phyloP scores from a whole-genome alignment of 108 stramenopile genomes.

The Bacterosira constricta region DNA sequence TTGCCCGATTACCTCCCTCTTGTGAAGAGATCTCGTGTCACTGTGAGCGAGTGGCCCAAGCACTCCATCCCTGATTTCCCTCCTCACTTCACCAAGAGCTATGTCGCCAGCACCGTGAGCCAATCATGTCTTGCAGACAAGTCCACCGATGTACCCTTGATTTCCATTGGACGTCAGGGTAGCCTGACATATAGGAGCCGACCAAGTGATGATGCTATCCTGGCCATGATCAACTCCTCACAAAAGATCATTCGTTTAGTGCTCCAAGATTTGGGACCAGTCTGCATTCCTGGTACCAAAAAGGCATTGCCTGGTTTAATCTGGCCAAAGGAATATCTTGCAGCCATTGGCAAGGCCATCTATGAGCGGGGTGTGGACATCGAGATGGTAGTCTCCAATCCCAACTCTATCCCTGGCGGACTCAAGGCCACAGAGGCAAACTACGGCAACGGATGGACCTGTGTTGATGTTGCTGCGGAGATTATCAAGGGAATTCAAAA shows the following conservation, averaged over 20 bases:
- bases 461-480: constrained; percentile 63
- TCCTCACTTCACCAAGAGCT: constrained; percentile 25
- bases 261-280: constrained; percentile 55
- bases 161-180: constrained; percentile 50
- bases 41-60: constrained; percentile 48
- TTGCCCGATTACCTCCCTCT: constrained; percentile 57
- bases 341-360: constrained; percentile 41
- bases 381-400: constrained; percentile 50
- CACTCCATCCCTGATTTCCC: constrained; percentile 27
- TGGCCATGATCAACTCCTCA: constrained; percentile 53
- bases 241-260: constrained; percentile 48
- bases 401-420: constrained; percentile 46
- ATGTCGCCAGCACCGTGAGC: constrained; percentile 8
- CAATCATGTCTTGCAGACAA: not conserved
- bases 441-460: constrained; percentile 71
- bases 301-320: constrained; percentile 33
- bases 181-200: constrained; percentile 16
- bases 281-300: constrained; percentile 47
- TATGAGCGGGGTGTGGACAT: constrained; percentile 45
- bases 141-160: constrained; percentile 29
- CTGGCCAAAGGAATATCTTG: constrained; percentile 47
- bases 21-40: constrained; percentile 38
- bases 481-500: constrained; percentile 53
- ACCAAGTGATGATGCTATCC: constrained; percentile 53
- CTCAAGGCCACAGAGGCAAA: constrained; percentile 53